Conservation (phyloP, 2,329 filamentous ascomycete species). For the Fusarium chuoi region DNA sequence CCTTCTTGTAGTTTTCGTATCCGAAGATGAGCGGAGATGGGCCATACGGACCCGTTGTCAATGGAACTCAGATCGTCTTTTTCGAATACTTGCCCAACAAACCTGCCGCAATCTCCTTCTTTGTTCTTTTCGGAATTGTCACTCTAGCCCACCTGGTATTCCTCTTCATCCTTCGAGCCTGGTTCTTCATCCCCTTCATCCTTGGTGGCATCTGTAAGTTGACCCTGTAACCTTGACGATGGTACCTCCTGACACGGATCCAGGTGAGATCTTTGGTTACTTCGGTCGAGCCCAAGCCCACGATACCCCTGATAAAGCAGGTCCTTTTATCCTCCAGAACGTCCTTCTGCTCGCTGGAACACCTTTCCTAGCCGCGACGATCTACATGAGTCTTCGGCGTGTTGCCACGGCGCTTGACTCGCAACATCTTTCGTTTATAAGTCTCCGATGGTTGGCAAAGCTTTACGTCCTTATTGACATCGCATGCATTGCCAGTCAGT, state of each 20-base stretch:
- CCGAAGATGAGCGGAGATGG: constrained; percentile 4
- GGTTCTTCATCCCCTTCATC: constrained; percentile 21
- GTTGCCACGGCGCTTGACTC: constrained; percentile 5
- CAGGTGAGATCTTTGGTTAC: constrained; percentile 11
- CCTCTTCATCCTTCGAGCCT: background rate
- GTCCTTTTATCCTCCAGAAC: constrained; percentile 2
- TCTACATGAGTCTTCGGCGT: constrained; percentile 20
- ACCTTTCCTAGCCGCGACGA: constrained; percentile 20
- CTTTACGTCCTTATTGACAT: constrained; percentile 1
- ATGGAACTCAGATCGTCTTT: constrained; percentile 16
- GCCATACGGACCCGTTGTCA: constrained; percentile 1
- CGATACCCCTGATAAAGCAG: background rate
- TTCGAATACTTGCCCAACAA: constrained; percentile 16
- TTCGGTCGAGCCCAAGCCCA: background rate
- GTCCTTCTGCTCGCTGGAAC: constrained; percentile 15
- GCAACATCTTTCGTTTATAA: constrained; percentile 1
- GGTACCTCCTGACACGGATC: background rate
- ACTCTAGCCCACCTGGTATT: background rate
- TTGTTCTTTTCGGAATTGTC: background rate
- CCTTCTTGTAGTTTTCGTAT: background rate
- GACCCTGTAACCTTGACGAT: accelerated
- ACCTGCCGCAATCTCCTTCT: background rate
- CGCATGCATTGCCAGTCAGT: constrained; percentile 1
- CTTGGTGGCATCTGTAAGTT: constrained; percentile 14
- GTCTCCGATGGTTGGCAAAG: constrained; percentile 9